Evolutionary conservation across 176 grass and related monocot species (phyloP), one percentile per base, ranked within the genome.

Genomic region (Lolium rigidum): DNA sequence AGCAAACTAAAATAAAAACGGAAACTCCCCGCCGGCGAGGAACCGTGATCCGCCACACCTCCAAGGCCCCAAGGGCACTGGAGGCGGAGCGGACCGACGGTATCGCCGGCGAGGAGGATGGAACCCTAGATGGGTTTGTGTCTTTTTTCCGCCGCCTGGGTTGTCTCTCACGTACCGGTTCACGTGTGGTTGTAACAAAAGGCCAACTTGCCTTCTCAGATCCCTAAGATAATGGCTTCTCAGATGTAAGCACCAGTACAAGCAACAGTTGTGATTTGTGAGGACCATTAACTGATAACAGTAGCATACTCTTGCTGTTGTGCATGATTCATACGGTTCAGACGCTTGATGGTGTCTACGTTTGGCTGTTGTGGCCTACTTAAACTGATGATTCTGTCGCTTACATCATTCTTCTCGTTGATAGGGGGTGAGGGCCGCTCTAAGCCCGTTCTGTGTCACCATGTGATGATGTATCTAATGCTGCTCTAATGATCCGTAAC

Each of bases 371-470:
- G 65, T 84, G 81, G 4, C 80, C 80, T 76, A 76, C 68, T 39
- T 75, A 25, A 22, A 84, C 43, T 51, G 41, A 69, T 54, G 48
- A 68, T 83, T 83, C 37, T 62, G 75, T 41, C 9, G 8, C 17
- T 51, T 39, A 25, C 72, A 71, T 86, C 79, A 72, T 86, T 68
- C 3, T 71, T 63, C 46, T 68, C 51, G 26, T 80, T 84, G 60
- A 84, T 87, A 61, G 35, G 28, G 28, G 12, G 38, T 31, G n/a
- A 84, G 68, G 85, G 87, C 85, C 85, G 2, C 31, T 2, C 69
- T 87, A 70, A 76, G 58, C 43, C 62, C 15, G 9, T 39, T 44
- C 61, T 54, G 76, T 84, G 47, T 84, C 67, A 76, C 84, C 89
- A 84, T 80, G 75, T 67, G 75, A 68, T 79, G 55, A 82, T 90